Conservation (phyloP, 169 alveolate genomes). For the Perkinsus olseni region DNA sequence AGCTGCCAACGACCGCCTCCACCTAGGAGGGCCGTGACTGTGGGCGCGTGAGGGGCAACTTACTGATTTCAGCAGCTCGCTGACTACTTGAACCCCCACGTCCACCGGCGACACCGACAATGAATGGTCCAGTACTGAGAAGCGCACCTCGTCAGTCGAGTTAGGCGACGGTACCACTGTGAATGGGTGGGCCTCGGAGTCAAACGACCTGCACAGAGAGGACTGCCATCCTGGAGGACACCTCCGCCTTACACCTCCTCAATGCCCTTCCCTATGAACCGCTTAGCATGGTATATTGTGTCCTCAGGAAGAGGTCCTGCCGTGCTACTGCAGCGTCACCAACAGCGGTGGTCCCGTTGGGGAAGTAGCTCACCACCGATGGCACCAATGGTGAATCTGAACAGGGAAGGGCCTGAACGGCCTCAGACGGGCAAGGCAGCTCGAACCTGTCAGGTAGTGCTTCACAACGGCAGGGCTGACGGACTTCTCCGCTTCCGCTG, state of each 20-base stretch:
- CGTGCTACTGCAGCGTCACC: neutral
- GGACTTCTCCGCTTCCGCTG: neutral
- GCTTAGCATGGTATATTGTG: neutral
- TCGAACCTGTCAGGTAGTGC: neutral
- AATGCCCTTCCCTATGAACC: neutral
- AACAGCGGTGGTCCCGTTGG: neutral
- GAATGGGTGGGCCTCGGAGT: neutral
- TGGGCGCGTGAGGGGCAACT: neutral
- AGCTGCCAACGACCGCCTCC: neutral
- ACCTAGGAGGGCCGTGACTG: neutral
- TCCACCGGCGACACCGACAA: neutral
- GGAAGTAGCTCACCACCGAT: neutral
- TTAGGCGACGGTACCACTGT: neutral
- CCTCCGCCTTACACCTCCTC: neutral
- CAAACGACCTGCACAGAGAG: neutral
- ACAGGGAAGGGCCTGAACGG: neutral
- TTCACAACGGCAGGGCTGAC: neutral
- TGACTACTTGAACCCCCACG: neutral
- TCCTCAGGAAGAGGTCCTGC: neutral
- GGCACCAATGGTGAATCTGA: neutral
- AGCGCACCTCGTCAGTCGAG: neutral
- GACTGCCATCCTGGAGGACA: neutral
- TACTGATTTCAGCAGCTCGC: neutral
- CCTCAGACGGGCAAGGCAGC: neutral
- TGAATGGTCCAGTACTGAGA: neutral